Evolutionary conservation across 768 basidiomycete species (phyloP).

Genomic region (Tulasnella sp.): DNA sequence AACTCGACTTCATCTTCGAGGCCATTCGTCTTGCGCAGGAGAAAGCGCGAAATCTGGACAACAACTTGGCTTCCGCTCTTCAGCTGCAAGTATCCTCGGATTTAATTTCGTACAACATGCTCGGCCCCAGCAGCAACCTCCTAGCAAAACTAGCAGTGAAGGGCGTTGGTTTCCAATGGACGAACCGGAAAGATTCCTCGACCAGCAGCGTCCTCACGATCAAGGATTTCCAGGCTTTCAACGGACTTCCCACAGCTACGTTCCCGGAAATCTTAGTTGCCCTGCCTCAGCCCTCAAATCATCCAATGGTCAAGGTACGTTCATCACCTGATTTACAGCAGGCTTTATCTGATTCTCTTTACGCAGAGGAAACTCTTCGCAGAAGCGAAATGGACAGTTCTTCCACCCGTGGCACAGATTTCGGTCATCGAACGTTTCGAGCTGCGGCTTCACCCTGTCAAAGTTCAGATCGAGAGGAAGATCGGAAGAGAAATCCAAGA

Average conservation of each 20-base stretch:
- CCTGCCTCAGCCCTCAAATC: slow-evolving; percentile 51
- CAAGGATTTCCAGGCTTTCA: slow-evolving; percentile 76
- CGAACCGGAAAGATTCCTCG: slow-evolving; percentile 83
- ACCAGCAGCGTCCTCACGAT: slow-evolving; percentile 72
- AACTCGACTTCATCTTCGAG: slow-evolving; percentile 80
- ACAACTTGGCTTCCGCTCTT: slow-evolving; percentile 69
- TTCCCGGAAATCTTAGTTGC: slow-evolving; percentile 81
- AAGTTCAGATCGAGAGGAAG: slow-evolving; percentile 78
- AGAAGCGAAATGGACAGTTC: slow-evolving; percentile 70
- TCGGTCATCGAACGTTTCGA: slow-evolving; percentile 81
- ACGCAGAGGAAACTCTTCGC: slow-evolving; percentile 69
- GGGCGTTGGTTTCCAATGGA: slow-evolving; percentile 74
- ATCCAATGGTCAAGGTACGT: slow-evolving; percentile 65
- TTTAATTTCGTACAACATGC: slow-evolving; percentile 90
- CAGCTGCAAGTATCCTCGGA: slow-evolving; percentile 75
- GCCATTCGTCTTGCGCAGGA: slow-evolving; percentile 82
- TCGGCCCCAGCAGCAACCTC: slow-evolving; percentile 65
- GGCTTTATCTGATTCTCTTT: slow-evolving; percentile 17
- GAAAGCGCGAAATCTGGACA: slow-evolving; percentile 51
- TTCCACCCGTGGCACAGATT: slow-evolving; percentile 92
- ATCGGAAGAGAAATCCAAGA: slow-evolving; percentile 79
- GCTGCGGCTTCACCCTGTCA: slow-evolving; percentile 77
- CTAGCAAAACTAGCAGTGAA: slow-evolving; percentile 83
- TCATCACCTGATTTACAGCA: background rate
- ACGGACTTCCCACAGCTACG: slow-evolving; percentile 72